Base-by-base conservation (phyloP, 768 basidiomycete genomes). In the Calocybe indica region DNA sequence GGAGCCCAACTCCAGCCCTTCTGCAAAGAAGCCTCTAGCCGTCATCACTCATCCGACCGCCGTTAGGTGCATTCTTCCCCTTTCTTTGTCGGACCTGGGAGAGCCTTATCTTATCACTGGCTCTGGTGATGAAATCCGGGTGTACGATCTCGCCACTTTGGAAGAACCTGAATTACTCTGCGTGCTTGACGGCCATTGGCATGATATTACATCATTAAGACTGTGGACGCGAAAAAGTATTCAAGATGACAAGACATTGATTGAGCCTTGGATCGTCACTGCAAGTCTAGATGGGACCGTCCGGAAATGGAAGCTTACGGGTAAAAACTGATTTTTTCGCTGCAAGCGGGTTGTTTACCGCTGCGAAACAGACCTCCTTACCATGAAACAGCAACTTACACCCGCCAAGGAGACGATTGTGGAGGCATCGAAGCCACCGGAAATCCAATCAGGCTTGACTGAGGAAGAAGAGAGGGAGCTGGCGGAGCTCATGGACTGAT, bases 391-490 rank as follows among this genome's bases (percentile, higher is more conserved):
- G 40, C 46, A 46, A 51, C 60, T 4, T 22, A 22, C 4, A 22
- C 22, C 22, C 4, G 22, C 22, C 22, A 22, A 28, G 42, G 36
- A 6, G 46, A 45, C 0, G 49, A 51, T 10, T 33, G 43, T 12
- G 32, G 36, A 12, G 41, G 50, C 12, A 55, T 58, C 6, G 54
- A 53, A 9, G 47, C 58, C 8, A 35, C 38, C 58, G 36, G 52
- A 61, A 43, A 11, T 64, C 10, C 60, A 59, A 60, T 76, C 63
- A 30, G 71, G 45, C 59, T 94, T 64, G 22, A 87, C 92, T 7
- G 90, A 86, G 57, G 94, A 95, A 45, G 94, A 96, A 64, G 92
- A 93, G 57, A 74, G 80, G 14, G 92, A 96, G 62, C 70, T 97
- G 14, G 92, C 83, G 34, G 92, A 92, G 58, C 64, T 96, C 7